Percentiles rank a stretch among this genome's conserved stretches.
Conservation (phyloP, 108 stramenopile genomes). For the Skeletonema marinoi region DNA sequence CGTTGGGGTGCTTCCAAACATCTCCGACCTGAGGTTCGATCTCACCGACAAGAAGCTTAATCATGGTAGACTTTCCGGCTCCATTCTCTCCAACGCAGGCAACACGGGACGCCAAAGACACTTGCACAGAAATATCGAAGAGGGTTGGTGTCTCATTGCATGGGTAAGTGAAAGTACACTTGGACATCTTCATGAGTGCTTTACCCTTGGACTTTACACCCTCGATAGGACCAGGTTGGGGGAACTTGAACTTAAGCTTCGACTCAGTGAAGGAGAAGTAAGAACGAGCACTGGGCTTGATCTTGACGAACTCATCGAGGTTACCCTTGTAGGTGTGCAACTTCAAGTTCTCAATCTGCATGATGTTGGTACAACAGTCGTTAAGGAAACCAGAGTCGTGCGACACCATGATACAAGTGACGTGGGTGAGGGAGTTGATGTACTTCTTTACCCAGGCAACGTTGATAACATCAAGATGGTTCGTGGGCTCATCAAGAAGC, state of each 20-base stretch:
- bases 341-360: constrained; percentile 98
- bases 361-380: constrained; percentile 98
- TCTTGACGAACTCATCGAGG: constrained; percentile 97
- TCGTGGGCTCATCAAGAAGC: constrained; percentile 98
- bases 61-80: constrained; percentile 99
- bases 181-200: constrained; percentile 97
- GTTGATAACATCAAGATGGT: constrained; percentile 99
- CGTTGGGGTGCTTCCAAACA: constrained; percentile 99
- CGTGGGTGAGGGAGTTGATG: constrained; percentile 94
- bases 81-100: constrained; percentile 99
- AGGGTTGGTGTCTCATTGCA: constrained; percentile 92
- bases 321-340: constrained; percentile 96
- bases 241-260: constrained; percentile 98
- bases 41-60: constrained; percentile 98
- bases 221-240: constrained; percentile 95
- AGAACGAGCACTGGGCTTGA: constrained; percentile 93
- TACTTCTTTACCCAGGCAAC: constrained; percentile 99
- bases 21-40: constrained; percentile 94
- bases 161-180: constrained; percentile 99
- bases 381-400: constrained; percentile 99
- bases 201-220: constrained; percentile 99
- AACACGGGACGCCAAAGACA: constrained; percentile 97
- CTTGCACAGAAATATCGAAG: constrained; percentile 96
- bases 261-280: constrained; percentile 95
- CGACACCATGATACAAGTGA: constrained; percentile 98